Evolutionary conservation across 257 asterid species (phyloP).

Genomic region (Handroanthus guayacan): DNA sequence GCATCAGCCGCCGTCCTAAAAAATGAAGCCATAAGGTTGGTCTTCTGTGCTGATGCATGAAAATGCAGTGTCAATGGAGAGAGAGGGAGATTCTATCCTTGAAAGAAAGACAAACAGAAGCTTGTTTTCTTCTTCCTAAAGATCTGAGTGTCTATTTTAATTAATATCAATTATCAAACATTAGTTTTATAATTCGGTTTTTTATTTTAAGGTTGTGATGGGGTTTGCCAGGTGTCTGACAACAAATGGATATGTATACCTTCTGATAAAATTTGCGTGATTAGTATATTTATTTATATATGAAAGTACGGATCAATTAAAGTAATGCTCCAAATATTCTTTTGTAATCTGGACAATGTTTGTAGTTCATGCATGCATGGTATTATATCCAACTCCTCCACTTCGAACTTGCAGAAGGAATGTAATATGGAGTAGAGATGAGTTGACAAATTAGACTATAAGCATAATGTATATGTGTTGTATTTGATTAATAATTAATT

Average conservation of each 20-base stretch:
- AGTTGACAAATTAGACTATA: no score
- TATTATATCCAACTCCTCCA: constrained; percentile 34
- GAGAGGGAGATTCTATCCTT: constrained; percentile 54
- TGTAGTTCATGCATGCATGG: constrained; percentile 29
- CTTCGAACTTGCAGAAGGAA: constrained; percentile 7
- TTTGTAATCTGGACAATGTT: not conserved
- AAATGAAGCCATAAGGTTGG: constrained; percentile 38
- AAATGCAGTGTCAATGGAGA: constrained; percentile 68
- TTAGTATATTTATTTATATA: not conserved
- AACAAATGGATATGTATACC: constrained; percentile 40
- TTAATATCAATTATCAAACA: constrained; percentile 30
- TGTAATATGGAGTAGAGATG: constrained; percentile 5
- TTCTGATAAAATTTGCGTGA: not conserved
- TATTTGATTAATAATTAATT: no score
- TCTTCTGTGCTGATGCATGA: constrained; percentile 66
- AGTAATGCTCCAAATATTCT: constrained; percentile 1
- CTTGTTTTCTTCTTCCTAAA: constrained; percentile 66
- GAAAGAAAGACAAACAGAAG: constrained; percentile 84
- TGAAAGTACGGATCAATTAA: constrained; percentile 1
- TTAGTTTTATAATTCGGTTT: not conserved
- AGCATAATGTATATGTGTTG: no score
- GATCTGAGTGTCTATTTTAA: constrained; percentile 59
- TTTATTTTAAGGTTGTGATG: constrained; percentile 25
- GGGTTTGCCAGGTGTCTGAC: constrained; percentile 32
- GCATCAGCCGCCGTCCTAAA: constrained; percentile 41